Conservation (phyloP, 2,329 filamentous ascomycete species). For the Arachnomyces sp. region DNA sequence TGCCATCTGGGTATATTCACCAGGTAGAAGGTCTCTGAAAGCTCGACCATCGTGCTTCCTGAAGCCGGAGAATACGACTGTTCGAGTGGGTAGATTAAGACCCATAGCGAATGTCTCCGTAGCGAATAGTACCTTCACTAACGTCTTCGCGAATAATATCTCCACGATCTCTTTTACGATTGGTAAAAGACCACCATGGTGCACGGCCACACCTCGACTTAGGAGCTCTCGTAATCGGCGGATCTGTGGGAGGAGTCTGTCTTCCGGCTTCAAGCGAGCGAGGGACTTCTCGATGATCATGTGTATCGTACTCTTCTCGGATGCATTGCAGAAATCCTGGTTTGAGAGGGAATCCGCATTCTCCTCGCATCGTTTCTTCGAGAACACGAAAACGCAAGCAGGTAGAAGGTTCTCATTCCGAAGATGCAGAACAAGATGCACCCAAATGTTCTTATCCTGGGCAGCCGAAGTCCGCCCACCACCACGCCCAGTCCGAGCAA, state of each 20-base stretch:
- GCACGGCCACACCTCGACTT: slow-evolving; percentile 82
- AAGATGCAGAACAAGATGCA: slow-evolving; percentile 85
- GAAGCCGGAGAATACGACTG: slow-evolving; percentile 94
- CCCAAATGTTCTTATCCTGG: slow-evolving; percentile 95
- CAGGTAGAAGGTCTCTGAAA: slow-evolving; percentile 83
- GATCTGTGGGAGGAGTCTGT: slow-evolving; percentile 85
- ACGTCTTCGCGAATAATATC: slow-evolving; percentile 85
- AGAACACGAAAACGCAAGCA: slow-evolving; percentile 96
- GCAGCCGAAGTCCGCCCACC: slow-evolving; percentile 82
- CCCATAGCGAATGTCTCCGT: slow-evolving; percentile 99
- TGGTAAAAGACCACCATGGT: slow-evolving; percentile 86
- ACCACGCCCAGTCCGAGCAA: slow-evolving; percentile 76
- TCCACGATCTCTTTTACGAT: slow-evolving; percentile 98
- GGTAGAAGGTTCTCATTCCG: slow-evolving; percentile 81
- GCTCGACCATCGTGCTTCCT: slow-evolving; percentile 90
- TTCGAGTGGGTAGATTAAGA: slow-evolving; percentile 86
- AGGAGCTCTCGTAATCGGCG: slow-evolving; percentile 77
- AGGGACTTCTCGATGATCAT: slow-evolving; percentile 97
- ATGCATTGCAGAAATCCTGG: slow-evolving; percentile 85
- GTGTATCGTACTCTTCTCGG: slow-evolving; percentile 92
- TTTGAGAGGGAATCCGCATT: slow-evolving; percentile 94
- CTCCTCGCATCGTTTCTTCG: slow-evolving; percentile 93
- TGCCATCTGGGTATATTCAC: slow-evolving; percentile 98
- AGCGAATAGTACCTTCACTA: slow-evolving; percentile 95
- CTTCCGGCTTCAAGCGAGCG: slow-evolving; percentile 81